Evolutionary conservation across 192 early-diverging fungal genomes (phyloP).

Genomic region (Coemansia sp.): DNA sequence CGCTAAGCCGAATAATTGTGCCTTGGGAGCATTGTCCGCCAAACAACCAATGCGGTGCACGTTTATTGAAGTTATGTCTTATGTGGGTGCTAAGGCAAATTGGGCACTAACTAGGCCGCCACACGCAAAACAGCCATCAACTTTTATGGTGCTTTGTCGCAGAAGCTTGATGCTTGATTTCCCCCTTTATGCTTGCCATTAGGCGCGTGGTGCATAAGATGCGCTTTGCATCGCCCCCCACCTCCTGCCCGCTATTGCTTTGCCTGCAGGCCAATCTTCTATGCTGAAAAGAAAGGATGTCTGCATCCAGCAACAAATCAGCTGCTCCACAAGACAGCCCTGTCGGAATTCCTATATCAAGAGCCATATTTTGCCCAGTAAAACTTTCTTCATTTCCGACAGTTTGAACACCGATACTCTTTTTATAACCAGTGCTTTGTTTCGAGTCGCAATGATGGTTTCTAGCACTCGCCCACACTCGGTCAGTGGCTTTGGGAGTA

Average conservation of each 20-base stretch:
- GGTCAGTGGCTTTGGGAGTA: too few relatives aligned
- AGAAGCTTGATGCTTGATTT: not conserved
- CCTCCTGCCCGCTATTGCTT: conserved; percentile 1
- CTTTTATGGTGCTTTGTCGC: too few relatives aligned
- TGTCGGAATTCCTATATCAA: conserved; percentile 22
- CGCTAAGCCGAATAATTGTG: too few relatives aligned
- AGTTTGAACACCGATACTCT: conserved; percentile 7
- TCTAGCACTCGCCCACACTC: conserved; percentile 3
- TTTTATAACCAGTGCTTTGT: not conserved
- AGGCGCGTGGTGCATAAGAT: not conserved
- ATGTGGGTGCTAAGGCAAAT: too few relatives aligned
- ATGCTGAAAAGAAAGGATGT: too few relatives aligned
- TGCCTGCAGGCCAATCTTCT: conserved; percentile 4
- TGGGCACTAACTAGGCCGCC: too few relatives aligned
- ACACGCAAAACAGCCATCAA: too few relatives aligned
- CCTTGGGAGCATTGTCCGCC: too few relatives aligned
- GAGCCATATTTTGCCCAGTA: not conserved
- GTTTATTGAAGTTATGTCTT: too few relatives aligned
- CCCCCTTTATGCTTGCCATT: not conserved
- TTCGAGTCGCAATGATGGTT: conserved; percentile 3
- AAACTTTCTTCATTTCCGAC: conserved; percentile 1
- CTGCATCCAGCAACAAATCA: not conserved
- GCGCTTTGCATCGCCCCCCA: not conserved
- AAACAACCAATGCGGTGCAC: too few relatives aligned
- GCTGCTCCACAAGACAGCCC: not conserved